Evolutionary conservation across 2,329 filamentous ascomycete species (phyloP).

Genomic region (Boeremia exigua): DNA sequence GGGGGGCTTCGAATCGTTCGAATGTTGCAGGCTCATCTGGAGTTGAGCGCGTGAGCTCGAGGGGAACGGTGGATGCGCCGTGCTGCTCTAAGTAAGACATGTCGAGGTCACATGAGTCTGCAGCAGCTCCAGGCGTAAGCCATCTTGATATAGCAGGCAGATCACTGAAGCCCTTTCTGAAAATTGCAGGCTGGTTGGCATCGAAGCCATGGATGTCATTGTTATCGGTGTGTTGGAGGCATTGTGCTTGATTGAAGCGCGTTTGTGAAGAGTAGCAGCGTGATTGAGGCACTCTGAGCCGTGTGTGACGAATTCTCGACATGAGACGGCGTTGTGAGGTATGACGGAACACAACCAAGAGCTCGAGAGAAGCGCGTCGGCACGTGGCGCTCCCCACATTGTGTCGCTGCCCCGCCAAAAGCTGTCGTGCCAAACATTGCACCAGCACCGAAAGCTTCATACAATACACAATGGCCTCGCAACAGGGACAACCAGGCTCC

Average conservation of each 20-base stretch:
- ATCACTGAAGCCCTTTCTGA: conserved; percentile 27
- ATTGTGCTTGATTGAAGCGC: conserved; percentile 18
- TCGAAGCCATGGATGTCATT: conserved; percentile 24
- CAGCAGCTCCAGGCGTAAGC: conserved; percentile 26
- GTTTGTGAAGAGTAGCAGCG: conserved; percentile 18
- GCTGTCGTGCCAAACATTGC: conserved; percentile 23
- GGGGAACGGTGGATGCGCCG: conserved; percentile 59
- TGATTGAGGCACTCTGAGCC: background rate
- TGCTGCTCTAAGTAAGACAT: conserved; percentile 46
- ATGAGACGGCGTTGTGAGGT: conserved; percentile 11
- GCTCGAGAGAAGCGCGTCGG: conserved; percentile 25
- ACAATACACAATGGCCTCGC: conserved; percentile 30
- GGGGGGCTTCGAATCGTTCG: conserved; percentile 64
- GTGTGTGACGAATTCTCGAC: conserved; percentile 3
- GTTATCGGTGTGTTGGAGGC: conserved; percentile 8
- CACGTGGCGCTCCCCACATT: conserved; percentile 29
- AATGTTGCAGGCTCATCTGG: conserved; percentile 53
- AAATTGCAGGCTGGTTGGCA: conserved; percentile 27
- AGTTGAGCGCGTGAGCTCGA: conserved; percentile 61
- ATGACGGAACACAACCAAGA: conserved; percentile 3
- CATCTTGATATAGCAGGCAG: conserved; percentile 42
- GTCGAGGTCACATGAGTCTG: conserved; percentile 25
- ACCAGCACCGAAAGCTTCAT: conserved; percentile 6
- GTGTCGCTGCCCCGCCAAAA: conserved; percentile 29
- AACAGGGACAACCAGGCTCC: conserved; percentile 34